Evolutionary conservation across 345 rosid species (phyloP).

Genomic region (Turritis glabra): DNA sequence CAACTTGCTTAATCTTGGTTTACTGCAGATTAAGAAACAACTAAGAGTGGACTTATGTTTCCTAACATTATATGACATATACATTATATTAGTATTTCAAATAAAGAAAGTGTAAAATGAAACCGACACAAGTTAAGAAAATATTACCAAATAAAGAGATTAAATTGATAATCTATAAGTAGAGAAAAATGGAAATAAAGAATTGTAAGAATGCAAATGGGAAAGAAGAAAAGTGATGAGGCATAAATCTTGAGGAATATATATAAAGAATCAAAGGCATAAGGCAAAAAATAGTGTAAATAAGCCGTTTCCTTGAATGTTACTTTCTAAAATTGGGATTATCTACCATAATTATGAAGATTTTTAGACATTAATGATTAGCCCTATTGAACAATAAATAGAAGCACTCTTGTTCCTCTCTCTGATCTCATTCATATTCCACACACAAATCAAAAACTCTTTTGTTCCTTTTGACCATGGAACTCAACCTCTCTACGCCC

Average conservation of each 20-base stretch:
- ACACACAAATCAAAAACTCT: neutral
- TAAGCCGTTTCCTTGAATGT: conserved; percentile 37
- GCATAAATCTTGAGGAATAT: conserved; percentile 21
- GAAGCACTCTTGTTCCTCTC: no score
- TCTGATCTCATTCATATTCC: conserved; percentile 20
- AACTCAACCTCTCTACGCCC: conserved; percentile 27
- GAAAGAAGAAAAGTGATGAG: conserved; percentile 30
- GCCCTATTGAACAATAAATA: conserved; percentile 27
- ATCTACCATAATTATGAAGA: conserved; percentile 34
- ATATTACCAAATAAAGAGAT: conserved; percentile 34
- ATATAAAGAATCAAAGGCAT: conserved; percentile 32
- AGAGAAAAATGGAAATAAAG: conserved; percentile 14
- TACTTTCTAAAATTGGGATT: conserved; percentile 34
- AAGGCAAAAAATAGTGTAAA: conserved; percentile 30
- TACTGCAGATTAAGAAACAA: conserved; percentile 20
- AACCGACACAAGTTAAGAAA: conserved; percentile 32
- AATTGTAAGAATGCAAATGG: conserved; percentile 11
- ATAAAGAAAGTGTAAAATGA: conserved; percentile 35
- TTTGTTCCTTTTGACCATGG: conserved; percentile 28
- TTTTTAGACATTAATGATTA: conserved; percentile 32
- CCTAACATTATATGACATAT: conserved; percentile 22
- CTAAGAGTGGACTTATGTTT: conserved; percentile 16
- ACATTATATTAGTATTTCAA: conserved; percentile 3
- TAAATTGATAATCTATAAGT: conserved; percentile 31
- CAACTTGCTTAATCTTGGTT: conserved; percentile 40